These are phyloP conservation scores for Aspergillus aculeatinus DNA, from an alignment of 2,329 filamentous ascomycete species.

Conservation along the genomic window DNA sequence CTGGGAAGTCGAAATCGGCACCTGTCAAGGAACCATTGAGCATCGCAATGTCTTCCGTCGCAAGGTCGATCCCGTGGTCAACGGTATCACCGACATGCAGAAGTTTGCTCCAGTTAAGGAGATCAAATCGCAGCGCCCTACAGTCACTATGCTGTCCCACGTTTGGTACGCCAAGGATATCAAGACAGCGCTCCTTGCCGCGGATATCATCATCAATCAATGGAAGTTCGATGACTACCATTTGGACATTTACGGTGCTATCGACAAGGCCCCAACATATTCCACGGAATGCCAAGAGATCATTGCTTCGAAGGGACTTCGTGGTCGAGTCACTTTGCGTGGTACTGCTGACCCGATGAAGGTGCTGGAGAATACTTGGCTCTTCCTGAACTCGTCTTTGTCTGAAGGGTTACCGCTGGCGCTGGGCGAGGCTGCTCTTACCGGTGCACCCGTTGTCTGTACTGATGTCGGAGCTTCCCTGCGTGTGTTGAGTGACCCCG, in stretches of 20 bases:
- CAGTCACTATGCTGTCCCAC: constrained; percentile 65
- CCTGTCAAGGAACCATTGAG: constrained; percentile 55
- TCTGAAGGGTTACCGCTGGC: constrained; percentile 48
- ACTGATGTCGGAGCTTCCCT: constrained; percentile 45
- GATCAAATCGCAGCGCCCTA: constrained; percentile 59
- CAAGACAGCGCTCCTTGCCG: constrained; percentile 62
- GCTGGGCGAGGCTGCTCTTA: constrained; percentile 48
- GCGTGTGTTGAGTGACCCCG: constrained; percentile 42
- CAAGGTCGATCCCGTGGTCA: constrained; percentile 65
- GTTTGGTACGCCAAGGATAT: constrained; percentile 58
- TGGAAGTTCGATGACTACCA: constrained; percentile 66
- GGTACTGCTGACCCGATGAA: constrained; percentile 58
- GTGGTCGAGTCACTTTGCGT: constrained; percentile 51
- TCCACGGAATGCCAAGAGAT: constrained; percentile 60
- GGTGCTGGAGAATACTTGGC: constrained; percentile 57
- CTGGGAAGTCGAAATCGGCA: constrained; percentile 64
- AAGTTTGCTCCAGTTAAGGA: constrained; percentile 61
- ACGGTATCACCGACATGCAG: constrained; percentile 64
- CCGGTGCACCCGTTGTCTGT: constrained; percentile 46
- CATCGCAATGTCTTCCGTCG: constrained; percentile 58
- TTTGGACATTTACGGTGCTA: constrained; percentile 62
- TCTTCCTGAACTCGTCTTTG: constrained; percentile 52
- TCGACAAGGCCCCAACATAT: constrained; percentile 62
- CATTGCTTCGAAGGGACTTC: constrained; percentile 56
- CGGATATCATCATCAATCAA: constrained; percentile 64